A percentile compares a stretch with the other conserved stretches of the same genome.
Conservation (phyloP, 768 basidiomycete genomes). For the Tylopilus sp. region DNA sequence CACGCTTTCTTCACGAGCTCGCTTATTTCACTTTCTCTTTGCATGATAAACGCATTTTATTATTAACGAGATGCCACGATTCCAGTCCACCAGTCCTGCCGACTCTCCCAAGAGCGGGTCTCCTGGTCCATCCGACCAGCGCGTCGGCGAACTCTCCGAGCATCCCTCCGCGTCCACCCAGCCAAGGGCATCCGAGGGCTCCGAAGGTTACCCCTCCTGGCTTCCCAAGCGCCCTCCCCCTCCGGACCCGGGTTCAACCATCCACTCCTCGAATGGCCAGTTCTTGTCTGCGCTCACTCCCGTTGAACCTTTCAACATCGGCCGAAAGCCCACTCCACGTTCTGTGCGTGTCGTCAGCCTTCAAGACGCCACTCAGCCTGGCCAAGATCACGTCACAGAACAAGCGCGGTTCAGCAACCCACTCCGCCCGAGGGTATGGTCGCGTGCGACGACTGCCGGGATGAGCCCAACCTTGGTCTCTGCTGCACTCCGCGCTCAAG, state of each 20-base stretch:
- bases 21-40: constrained; percentile 26
- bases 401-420: constrained; percentile 43
- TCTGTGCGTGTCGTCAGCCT: constrained; percentile 80
- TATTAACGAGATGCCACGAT: constrained; percentile 38
- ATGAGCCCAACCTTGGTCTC: constrained; percentile 44
- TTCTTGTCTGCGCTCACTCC: constrained; percentile 33
- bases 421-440: constrained; percentile 51
- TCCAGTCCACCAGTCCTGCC: constrained; percentile 28
- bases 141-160: constrained; percentile 30
- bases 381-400: constrained; percentile 47
- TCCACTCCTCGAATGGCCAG: constrained; percentile 53
- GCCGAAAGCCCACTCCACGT: constrained; percentile 76
- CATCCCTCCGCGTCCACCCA: constrained; percentile 35
- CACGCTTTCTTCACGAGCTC: constrained; percentile 26
- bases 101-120: constrained; percentile 32
- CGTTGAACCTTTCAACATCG: constrained; percentile 37
- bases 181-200: constrained; percentile 37
- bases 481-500: constrained; percentile 31
- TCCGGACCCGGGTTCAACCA: constrained; percentile 69
- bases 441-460: constrained; percentile 49
- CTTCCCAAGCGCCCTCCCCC: constrained; percentile 75
- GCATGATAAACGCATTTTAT: constrained; percentile 29
- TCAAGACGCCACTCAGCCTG: constrained; percentile 44
- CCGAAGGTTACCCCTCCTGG: constrained; percentile 82
- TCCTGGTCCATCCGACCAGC: constrained; percentile 24